Percentiles rank a stretch among this genome's conserved stretches.
These are phyloP conservation scores for Zelonia costaricensis DNA, from an alignment of 208 protist species.

Conservation along the genomic window DNA sequence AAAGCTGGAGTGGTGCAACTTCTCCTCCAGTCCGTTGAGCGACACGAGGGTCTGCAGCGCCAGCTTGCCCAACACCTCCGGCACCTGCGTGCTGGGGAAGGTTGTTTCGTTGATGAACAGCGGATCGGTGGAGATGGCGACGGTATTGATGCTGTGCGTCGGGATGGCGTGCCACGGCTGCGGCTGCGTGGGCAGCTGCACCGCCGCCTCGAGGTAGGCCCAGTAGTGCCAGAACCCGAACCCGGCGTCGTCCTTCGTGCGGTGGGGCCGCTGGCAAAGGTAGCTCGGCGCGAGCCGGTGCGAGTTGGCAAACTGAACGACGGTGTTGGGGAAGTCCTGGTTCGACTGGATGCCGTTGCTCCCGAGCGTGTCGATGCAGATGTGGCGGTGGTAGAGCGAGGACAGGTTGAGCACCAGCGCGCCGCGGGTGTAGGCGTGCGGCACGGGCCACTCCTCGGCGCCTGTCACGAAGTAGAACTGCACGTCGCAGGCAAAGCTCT, in stretches of 20 bases:
- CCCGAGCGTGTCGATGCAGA: conserved; percentile 59
- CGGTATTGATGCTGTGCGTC: conserved; percentile 54
- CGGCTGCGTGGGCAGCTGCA: conserved; percentile 28
- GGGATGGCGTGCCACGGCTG: conserved; percentile 44
- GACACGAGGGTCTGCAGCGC: conserved; percentile 41
- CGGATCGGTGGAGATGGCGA: conserved; percentile 45
- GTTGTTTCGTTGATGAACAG: neutral
- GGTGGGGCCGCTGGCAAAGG: conserved; percentile 40
- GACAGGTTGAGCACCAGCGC: conserved; percentile 72
- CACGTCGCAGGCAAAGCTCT: conserved; percentile 56
- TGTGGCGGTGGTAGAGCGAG: conserved; percentile 31
- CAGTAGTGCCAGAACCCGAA: conserved; percentile 23
- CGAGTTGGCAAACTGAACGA: conserved; percentile 6
- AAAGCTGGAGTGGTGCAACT: conserved; percentile 71
- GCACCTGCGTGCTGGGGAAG: neutral
- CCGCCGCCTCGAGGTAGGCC: conserved; percentile 25
- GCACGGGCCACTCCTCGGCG: conserved; percentile 48
- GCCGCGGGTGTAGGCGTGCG: conserved; percentile 45
- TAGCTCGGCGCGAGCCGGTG: conserved; percentile 17
- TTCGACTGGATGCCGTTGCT: conserved; percentile 70
- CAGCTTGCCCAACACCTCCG: conserved; percentile 8
- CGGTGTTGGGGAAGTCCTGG: conserved; percentile 61
- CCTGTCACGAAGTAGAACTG: conserved; percentile 69
- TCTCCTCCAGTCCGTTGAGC: conserved; percentile 66
- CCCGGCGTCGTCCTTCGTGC: neutral